Percentiles rank a stretch among this genome's conserved stretches.
These are phyloP conservation scores for Emergomyces orientalis DNA, from an alignment of 2,329 filamentous ascomycete genomes.

Conservation along the genomic window DNA sequence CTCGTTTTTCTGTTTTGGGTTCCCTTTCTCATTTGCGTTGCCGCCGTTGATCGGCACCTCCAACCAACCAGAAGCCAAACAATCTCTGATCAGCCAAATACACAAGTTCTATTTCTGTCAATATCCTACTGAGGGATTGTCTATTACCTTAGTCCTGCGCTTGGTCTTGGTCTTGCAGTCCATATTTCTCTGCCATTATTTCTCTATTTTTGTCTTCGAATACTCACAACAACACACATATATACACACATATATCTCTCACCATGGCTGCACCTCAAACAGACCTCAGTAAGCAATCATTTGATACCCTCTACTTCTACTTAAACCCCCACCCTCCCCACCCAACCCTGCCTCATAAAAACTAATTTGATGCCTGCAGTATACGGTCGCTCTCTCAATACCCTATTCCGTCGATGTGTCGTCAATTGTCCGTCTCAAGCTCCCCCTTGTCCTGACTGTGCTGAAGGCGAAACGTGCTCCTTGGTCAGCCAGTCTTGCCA, in stretches of 20 bases:
- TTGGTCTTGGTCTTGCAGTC: not conserved
- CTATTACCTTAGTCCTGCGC: not conserved
- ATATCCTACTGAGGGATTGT: not conserved
- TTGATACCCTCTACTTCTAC: not conserved
- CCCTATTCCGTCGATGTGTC: slow-evolving; percentile 49
- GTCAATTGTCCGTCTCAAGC: slow-evolving; percentile 45
- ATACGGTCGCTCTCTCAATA: slow-evolving; percentile 24
- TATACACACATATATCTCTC: not conserved
- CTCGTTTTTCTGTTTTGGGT: slow-evolving; percentile 2
- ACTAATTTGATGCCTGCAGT: slow-evolving; percentile 8
- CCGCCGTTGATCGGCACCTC: slow-evolving; percentile 10
- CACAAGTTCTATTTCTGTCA: not conserved
- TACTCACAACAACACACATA: not conserved
- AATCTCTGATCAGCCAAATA: slow-evolving; percentile 3
- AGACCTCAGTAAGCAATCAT: slow-evolving; percentile 1
- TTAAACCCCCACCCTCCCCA: too few relatives aligned
- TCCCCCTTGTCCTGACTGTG: slow-evolving; percentile 54
- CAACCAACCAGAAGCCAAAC: slow-evolving; percentile 9
- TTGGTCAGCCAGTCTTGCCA: slow-evolving; percentile 52
- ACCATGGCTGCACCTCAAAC: not conserved
- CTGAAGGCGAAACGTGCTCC: slow-evolving; percentile 47
- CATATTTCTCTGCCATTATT: not conserved
- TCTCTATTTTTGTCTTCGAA: not conserved
- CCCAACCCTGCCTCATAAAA: not conserved
- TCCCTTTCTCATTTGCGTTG: slow-evolving; percentile 8